Conservation (phyloP, 345 rosid genomes). For the Eucalyptus pumila region DNA sequence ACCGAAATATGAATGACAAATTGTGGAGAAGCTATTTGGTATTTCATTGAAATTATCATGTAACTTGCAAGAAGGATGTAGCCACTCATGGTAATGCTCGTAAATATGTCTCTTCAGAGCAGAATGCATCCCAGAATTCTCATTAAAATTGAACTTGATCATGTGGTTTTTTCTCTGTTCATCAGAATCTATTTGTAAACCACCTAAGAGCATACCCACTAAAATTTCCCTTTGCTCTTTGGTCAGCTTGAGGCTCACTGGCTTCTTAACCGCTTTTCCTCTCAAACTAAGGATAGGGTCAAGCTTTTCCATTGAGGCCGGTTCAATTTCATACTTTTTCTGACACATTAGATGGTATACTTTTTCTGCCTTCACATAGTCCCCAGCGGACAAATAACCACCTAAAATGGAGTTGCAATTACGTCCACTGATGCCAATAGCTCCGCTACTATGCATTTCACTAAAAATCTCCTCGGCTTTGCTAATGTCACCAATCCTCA, state of each 20-base stretch:
- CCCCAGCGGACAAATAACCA: slow-evolving; percentile 46
- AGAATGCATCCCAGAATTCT: slow-evolving; percentile 32
- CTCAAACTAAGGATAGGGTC: slow-evolving; percentile 40
- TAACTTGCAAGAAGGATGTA: slow-evolving; percentile 40
- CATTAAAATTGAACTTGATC: slow-evolving; percentile 49
- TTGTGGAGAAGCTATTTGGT: slow-evolving; percentile 36
- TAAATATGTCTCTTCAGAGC: slow-evolving; percentile 49
- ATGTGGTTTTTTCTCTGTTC: slow-evolving; percentile 42
- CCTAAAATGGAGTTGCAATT: slow-evolving; percentile 59
- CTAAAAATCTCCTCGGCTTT: slow-evolving; percentile 59
- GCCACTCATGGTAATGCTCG: slow-evolving; percentile 58
- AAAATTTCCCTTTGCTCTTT: slow-evolving; percentile 73
- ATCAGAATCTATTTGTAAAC: slow-evolving; percentile 55
- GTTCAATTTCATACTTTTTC: slow-evolving; percentile 52
- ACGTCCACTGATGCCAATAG: slow-evolving; percentile 38
- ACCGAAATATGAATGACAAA: slow-evolving; percentile 44
- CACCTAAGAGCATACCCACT: slow-evolving; percentile 81
- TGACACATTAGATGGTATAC: slow-evolving; percentile 56
- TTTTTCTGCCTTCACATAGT: slow-evolving; percentile 46
- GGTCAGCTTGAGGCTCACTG: slow-evolving; percentile 50
- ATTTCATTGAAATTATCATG: slow-evolving; percentile 11
- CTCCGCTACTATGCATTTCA: slow-evolving; percentile 24
- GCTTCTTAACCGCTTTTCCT: slow-evolving; percentile 44
- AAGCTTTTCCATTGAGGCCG: slow-evolving; percentile 48
- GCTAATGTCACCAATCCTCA: slow-evolving; percentile 32